Percentiles rank a stretch among this genome's conserved stretches.
Evolutionary conservation across 2,329 filamentous ascomycete genomes (phyloP).

Genomic region (Nakataea oryzae): DNA sequence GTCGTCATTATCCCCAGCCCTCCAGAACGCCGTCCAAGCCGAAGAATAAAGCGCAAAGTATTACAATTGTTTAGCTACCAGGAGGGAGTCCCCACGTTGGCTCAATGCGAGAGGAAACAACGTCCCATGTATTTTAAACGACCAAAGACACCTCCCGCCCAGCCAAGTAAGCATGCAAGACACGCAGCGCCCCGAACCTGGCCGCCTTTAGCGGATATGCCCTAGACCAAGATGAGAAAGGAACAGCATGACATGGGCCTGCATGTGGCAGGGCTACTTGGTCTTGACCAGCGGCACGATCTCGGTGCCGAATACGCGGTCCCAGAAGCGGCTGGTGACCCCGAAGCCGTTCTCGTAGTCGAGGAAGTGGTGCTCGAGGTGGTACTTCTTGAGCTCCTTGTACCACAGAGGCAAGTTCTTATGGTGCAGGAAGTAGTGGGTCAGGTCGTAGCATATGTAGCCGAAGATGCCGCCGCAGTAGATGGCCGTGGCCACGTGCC

Average conservation of each 20-base stretch:
- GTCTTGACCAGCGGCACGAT: constrained; percentile 33
- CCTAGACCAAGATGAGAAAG: neutral
- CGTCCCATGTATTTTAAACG: neutral
- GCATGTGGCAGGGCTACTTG: constrained; percentile 11
- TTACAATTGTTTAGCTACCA: neutral
- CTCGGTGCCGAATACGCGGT: constrained; percentile 82
- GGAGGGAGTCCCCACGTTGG: neutral
- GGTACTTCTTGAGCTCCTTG: constrained; percentile 90
- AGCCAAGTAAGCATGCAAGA: neutral
- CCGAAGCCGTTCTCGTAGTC: constrained; percentile 98
- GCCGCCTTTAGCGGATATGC: neutral
- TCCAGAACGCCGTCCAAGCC: neutral
- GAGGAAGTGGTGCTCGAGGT: constrained; percentile 93
- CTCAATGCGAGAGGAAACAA: too few species aligned
- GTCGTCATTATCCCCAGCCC: neutral
- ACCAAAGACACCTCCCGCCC: neutral
- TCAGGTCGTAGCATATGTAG: constrained; percentile 93
- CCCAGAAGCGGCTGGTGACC: constrained; percentile 95
- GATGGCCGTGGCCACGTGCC: constrained; percentile 67
- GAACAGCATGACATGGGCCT: neutral
- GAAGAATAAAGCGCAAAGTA: neutral
- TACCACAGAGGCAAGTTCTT: constrained; percentile 85
- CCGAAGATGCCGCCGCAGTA: constrained; percentile 90
- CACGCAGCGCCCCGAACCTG: too few species aligned
- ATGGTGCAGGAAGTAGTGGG: constrained; percentile 98